Evolutionary conservation across 2,329 filamentous ascomycete species (phyloP).

Genomic region (Ceratocystis destructans): DNA sequence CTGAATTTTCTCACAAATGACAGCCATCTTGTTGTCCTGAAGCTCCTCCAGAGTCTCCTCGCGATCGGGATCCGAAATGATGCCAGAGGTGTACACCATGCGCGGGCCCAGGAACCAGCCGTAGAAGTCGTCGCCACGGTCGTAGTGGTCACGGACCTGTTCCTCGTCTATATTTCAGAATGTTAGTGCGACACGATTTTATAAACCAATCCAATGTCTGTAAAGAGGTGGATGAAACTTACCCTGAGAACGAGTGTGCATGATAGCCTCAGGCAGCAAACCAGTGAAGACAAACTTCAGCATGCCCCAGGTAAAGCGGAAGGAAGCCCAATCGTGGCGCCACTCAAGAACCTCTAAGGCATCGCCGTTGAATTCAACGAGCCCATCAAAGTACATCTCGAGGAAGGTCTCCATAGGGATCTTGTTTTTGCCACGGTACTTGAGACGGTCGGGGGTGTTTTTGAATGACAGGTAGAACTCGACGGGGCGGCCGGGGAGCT

Average conservation of each 20-base stretch:
- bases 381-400: constrained; percentile 93
- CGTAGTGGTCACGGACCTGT: constrained; percentile 94
- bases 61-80: constrained; percentile 74
- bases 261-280: constrained; percentile 79
- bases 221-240: not conserved
- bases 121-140: constrained; percentile 97
- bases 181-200: not conserved
- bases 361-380: constrained; percentile 93
- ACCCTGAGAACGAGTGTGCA: constrained; percentile 80
- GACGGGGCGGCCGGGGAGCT: constrained; percentile 69
- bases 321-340: constrained; percentile 93
- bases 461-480: constrained; percentile 86
- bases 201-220: not conserved
- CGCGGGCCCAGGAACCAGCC: constrained; percentile 95
- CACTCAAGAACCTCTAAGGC: constrained; percentile 80
- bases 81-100: constrained; percentile 96
- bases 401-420: constrained; percentile 89
- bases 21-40: constrained; percentile 91
- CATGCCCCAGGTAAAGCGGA: constrained; percentile 72
- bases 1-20: constrained; percentile 91
- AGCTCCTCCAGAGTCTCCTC: constrained; percentile 91
- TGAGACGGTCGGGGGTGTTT: constrained; percentile 43
- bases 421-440: constrained; percentile 65
- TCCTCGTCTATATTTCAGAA: constrained; percentile 50
- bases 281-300: constrained; percentile 80